phyloP scores from a whole-genome alignment of 768 basidiomycete genomes.

The Macrolepiota fuliginosa region DNA sequence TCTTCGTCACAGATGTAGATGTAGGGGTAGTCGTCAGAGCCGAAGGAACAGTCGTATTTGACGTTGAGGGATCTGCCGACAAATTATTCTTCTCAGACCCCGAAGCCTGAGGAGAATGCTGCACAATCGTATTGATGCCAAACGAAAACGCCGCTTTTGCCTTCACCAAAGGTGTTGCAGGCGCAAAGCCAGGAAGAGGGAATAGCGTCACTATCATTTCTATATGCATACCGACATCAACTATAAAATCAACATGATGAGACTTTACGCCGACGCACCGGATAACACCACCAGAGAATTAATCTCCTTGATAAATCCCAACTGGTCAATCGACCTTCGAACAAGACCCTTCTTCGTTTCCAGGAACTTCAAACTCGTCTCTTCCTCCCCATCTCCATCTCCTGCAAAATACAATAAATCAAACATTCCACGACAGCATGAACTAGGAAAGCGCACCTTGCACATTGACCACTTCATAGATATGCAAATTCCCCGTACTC shows the following conservation, averaged over 20 bases:
- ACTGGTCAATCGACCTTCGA: slow-evolving; percentile 78
- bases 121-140: slow-evolving; percentile 62
- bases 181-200: slow-evolving; percentile 69
- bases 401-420: slow-evolving; percentile 19
- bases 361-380: slow-evolving; percentile 34
- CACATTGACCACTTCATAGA: slow-evolving; percentile 25
- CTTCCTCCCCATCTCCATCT: slow-evolving; percentile 19
- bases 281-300: slow-evolving; percentile 83
- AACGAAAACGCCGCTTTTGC: slow-evolving; percentile 86
- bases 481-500: slow-evolving; percentile 32
- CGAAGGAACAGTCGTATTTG: slow-evolving; percentile 16
- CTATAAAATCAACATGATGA: background rate
- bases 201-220: slow-evolving; percentile 75
- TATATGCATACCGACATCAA: slow-evolving; percentile 25
- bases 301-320: slow-evolving; percentile 83
- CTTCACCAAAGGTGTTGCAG: slow-evolving; percentile 69
- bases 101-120: slow-evolving; percentile 34
- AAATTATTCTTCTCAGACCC: slow-evolving; percentile 13
- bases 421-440: background rate
- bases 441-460: slow-evolving; percentile 5
- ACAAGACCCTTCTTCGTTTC: slow-evolving; percentile 68
- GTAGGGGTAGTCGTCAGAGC: background rate
- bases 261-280: slow-evolving; percentile 45
- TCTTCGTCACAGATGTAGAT: background rate
- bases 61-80: slow-evolving; percentile 25